These are phyloP conservation scores for Phialophora verrucosa DNA, from an alignment of 2,329 filamentous ascomycete genomes.

Conservation along the genomic window DNA sequence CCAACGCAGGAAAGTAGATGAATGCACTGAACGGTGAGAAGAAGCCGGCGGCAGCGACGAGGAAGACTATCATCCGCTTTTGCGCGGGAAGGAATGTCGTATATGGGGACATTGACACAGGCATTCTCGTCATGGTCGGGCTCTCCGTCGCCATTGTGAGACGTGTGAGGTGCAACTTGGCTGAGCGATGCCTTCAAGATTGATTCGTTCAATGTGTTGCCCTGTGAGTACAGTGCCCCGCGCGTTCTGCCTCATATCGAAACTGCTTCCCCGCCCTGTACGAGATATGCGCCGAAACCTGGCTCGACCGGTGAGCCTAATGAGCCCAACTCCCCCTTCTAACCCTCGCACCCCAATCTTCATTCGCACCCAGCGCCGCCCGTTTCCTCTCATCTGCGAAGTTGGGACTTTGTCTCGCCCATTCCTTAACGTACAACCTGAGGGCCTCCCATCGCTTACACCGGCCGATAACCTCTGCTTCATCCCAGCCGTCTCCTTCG, in stretches of 20 bases:
- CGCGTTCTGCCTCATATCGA: too few species aligned
- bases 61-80: slow-evolving; percentile 11
- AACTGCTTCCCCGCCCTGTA: not conserved
- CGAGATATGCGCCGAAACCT: not conserved
- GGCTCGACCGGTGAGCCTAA: slow-evolving; percentile 16
- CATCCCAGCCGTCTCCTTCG: slow-evolving; percentile 46
- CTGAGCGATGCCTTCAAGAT: too few species aligned
- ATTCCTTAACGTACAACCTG: slow-evolving; percentile 82
- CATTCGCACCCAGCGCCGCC: slow-evolving; percentile 26
- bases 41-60: slow-evolving; percentile 11
- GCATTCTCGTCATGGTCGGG: too few species aligned
- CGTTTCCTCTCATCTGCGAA: slow-evolving; percentile 56
- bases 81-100: not conserved
- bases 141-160: too few species aligned
- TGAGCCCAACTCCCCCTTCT: slow-evolving; percentile 39
- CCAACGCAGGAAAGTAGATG: slow-evolving; percentile 41
- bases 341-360: slow-evolving; percentile 36
- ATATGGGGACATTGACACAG: not conserved
- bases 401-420: slow-evolving; percentile 84
- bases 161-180: too few species aligned
- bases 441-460: slow-evolving; percentile 84
- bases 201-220: too few species aligned
- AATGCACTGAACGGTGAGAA: slow-evolving; percentile 23
- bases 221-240: too few species aligned
- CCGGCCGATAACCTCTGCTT: slow-evolving; percentile 55